Conservation (phyloP, 2,329 filamentous ascomycete genomes). For the Claviceps sp. region DNA sequence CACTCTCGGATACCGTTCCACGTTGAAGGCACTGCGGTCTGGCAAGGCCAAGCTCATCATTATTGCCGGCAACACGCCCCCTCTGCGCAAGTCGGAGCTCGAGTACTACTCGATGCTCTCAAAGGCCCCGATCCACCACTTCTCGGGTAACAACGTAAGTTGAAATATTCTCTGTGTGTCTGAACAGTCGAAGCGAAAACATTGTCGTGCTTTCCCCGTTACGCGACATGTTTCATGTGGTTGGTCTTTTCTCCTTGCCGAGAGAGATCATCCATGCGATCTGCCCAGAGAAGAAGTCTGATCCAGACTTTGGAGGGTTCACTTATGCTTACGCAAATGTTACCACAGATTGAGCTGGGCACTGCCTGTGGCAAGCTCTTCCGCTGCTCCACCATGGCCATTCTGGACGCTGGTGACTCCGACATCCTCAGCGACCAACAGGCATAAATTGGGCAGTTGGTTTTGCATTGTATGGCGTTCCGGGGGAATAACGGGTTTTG, state of each 20-base stretch:
- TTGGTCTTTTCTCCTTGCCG: conserved; percentile 4
- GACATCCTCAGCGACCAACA: conserved; percentile 81
- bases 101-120: conserved; percentile 90
- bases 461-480: conserved; percentile 29
- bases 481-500: conserved; percentile 23
- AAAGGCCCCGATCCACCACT: conserved; percentile 96
- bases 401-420: conserved; percentile 94
- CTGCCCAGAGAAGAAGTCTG: conserved; percentile 88
- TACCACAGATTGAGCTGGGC: conserved; percentile 80
- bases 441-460: conserved; percentile 32
- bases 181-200: not conserved
- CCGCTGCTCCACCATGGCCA: conserved; percentile 93
- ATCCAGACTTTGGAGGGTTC: conserved; percentile 77
- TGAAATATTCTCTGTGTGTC: not conserved
- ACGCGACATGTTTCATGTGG: not conserved
- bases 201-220: not conserved
- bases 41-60: conserved; percentile 99
- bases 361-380: conserved; percentile 99
- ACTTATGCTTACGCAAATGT: conserved; percentile 41
- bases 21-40: conserved; percentile 74
- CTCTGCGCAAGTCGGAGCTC: conserved; percentile 93
- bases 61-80: conserved; percentile 86
- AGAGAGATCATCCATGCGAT: conserved; percentile 22
- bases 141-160: conserved; percentile 98
- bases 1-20: conserved; percentile 29